These are phyloP conservation scores for Calonectria honghensis DNA, from an alignment of 2,329 filamentous ascomycete species.

Conservation along the genomic window DNA sequence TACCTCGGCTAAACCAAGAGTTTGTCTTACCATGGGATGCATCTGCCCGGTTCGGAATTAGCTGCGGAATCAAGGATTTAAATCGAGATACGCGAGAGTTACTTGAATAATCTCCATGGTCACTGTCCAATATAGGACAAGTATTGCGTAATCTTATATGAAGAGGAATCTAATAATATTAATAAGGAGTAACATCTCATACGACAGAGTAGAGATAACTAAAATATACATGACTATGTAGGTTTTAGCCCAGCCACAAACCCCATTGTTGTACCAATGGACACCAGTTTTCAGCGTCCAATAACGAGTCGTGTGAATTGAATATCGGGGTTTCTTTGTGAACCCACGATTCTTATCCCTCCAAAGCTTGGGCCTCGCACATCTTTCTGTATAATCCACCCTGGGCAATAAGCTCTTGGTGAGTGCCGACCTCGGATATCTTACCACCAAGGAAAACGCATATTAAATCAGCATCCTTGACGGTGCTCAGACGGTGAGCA, in stretches of 20 bases:
- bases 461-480: constrained; percentile 82
- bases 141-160: neutral
- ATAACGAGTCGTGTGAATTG: neutral
- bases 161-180: constrained; percentile 7
- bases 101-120: neutral
- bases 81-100: neutral
- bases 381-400: constrained; percentile 70
- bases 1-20: too few species aligned
- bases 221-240: neutral
- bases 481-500: constrained; percentile 92
- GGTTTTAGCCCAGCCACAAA: neutral
- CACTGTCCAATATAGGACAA: neutral
- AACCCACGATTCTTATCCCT: constrained; percentile 44
- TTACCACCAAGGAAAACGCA: constrained; percentile 76
- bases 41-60: neutral
- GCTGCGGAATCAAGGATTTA: neutral
- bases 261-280: neutral
- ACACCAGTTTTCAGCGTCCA: neutral
- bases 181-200: neutral
- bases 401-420: constrained; percentile 70
- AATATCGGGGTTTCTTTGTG: neutral
- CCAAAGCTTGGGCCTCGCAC: constrained; percentile 64
- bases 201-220: neutral
- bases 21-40: neutral
- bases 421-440: constrained; percentile 75